A percentile compares a stretch with the other conserved stretches of the same genome.
Evolutionary conservation across 2,329 filamentous ascomycete species (phyloP).

Genomic region (Sporothrix pallida): DNA sequence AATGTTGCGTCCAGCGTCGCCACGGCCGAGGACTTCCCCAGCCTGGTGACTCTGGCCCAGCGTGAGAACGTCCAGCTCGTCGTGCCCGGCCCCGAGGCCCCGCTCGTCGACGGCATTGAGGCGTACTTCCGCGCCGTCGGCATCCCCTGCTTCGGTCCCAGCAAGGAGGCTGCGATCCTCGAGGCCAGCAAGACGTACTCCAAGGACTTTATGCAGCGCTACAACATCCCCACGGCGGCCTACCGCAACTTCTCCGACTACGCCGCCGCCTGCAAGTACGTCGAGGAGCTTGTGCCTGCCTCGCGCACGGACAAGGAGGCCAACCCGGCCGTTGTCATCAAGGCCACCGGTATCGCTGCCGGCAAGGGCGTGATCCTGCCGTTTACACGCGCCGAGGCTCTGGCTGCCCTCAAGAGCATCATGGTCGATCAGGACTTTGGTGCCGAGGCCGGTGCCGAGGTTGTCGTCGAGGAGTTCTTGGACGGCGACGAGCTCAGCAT

Average conservation of each 20-base stretch:
- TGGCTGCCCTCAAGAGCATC: constrained; percentile 80
- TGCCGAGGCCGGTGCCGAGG: constrained; percentile 75
- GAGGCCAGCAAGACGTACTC: constrained; percentile 97
- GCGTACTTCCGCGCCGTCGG: constrained; percentile 76
- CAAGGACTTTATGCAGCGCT: constrained; percentile 95
- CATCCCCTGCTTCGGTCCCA: constrained; percentile 85
- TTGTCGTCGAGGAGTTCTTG: constrained; percentile 94
- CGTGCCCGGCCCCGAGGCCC: constrained; percentile 88
- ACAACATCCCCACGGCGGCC: constrained; percentile 86
- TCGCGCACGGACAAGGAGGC: constrained; percentile 47
- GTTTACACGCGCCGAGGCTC: constrained; percentile 79
- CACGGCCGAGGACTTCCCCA: constrained; percentile 73
- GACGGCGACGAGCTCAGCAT: constrained; percentile 92
- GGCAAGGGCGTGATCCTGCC: constrained; percentile 97
- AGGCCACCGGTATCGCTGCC: constrained; percentile 84
- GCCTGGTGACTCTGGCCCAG: constrained; percentile 75
- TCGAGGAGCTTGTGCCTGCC: constrained; percentile 51
- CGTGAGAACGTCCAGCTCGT: constrained; percentile 78
- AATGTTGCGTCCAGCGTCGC: constrained; percentile 71
- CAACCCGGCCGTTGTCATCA: constrained; percentile 85
- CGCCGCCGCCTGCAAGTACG: constrained; percentile 72
- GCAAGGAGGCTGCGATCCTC: constrained; percentile 81
- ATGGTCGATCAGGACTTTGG: constrained; percentile 92
- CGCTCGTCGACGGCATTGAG: constrained; percentile 89
- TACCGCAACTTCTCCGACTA: constrained; percentile 89